Percentiles rank a stretch among this genome's conserved stretches.
phyloP scores from a whole-genome alignment of 768 basidiomycete species.

The Hortiboletus flavorubellus region DNA sequence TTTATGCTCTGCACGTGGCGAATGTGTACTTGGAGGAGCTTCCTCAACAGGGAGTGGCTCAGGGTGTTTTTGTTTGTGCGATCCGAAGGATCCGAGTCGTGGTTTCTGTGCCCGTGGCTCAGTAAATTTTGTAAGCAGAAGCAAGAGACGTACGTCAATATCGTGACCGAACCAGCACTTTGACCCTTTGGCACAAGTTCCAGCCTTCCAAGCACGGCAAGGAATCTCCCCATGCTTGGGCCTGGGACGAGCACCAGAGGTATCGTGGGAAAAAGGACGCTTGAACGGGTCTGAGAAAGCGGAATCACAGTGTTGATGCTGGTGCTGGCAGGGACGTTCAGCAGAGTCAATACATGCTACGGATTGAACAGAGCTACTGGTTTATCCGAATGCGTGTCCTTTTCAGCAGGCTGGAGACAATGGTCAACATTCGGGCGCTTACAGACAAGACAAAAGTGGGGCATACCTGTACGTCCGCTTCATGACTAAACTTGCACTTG shows the following conservation, averaged over 20 bases:
- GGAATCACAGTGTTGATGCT: not conserved
- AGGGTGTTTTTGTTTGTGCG: not conserved
- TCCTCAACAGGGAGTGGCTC: not conserved
- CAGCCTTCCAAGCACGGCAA: conserved; percentile 36
- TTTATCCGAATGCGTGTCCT: not conserved
- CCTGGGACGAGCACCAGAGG: conserved; percentile 19
- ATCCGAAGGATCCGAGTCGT: not conserved
- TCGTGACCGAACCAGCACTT: conserved; percentile 36
- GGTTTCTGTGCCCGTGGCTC: conserved; percentile 9
- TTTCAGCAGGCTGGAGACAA: not conserved
- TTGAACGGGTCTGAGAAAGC: not conserved
- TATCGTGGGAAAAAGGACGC: not conserved
- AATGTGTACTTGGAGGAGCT: not conserved
- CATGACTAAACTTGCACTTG: conserved; percentile 26
- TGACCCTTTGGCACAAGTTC: conserved; percentile 35
- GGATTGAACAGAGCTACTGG: not conserved
- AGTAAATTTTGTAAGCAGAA: not conserved
- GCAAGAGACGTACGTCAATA: conserved; percentile 25
- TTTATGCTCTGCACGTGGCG: not conserved
- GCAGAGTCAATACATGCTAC: not conserved
- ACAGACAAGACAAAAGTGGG: not conserved
- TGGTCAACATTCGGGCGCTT: not conserved
- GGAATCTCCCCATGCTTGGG: conserved; percentile 19
- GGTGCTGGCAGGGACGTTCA: not conserved
- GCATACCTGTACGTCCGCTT: conserved; percentile 6